Evolutionary conservation across 257 asterid species (phyloP), one percentile per base, ranked within the genome.

Genomic region (Verbena officinalis): DNA sequence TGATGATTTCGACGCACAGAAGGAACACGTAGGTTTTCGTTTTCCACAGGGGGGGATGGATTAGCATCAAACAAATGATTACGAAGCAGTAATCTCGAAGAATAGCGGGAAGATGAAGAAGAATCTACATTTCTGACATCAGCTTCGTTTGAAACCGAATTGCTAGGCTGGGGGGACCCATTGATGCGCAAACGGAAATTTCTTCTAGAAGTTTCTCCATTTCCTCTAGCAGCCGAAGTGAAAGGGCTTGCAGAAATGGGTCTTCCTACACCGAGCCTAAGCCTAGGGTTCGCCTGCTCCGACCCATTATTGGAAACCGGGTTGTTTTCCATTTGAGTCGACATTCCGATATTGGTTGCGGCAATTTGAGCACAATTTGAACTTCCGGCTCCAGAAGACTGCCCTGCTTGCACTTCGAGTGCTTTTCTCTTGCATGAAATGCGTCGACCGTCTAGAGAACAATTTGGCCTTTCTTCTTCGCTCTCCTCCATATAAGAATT

Each of bases 401-500:
- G 98, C 36, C 90, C 95, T 1, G 27, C 56, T 38, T 75, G 81
- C 44, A 69, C 82, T 72, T 89, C 98, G 23, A 78, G 71, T 60
- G 89, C 73, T 72, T 89, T 89, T 72, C 98, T 84, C 83, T 92
- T 92, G 73, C 95, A 81, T 0, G 98, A 77, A 43, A 74, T 20
- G 5, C 91, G 88, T 5, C 74, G 81, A 34, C 85, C 79, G 52
- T 86, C 93, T 58, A 78, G n/a, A 44, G 93, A 78, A 77, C 68
- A 73, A 21, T 81, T 84, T 44, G 82, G 73, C 61, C 81, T 70
- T 45, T 76, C 75, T 62, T 76, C 75, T 62, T 78, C 93, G 51
- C 67, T 71, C 58, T 76, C 87, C 63, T 70, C 81, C 65, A 74
- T 38, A 34, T 75, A 71, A 43, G 80, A 72, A 69, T 40, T 59